Evolutionary conservation across 148 eudicot genomes (phyloP).

Genomic region (Persicaria maculosa): DNA sequence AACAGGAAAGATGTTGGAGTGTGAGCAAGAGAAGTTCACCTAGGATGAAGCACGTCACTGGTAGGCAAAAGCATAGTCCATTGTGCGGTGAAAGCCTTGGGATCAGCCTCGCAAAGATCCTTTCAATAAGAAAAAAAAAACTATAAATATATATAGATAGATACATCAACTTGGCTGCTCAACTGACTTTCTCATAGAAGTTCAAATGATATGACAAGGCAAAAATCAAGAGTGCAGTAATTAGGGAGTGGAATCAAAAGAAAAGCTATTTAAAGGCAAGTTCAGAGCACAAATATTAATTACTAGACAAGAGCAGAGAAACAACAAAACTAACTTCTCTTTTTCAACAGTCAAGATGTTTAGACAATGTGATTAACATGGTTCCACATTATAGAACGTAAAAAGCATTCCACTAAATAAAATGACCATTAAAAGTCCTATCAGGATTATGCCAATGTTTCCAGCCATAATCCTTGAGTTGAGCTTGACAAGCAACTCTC

Average conservation of each 20-base stretch:
- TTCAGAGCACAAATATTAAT: neutral
- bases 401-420: neutral
- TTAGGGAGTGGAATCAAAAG: neutral
- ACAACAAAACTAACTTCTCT: neutral
- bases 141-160: neutral
- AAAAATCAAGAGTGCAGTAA: neutral
- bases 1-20: neutral
- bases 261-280: neutral
- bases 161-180: neutral
- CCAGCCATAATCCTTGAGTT: neutral
- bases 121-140: slow-evolving; percentile 16
- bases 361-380: neutral
- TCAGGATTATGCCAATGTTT: neutral
- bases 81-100: slow-evolving; percentile 73
- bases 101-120: slow-evolving; percentile 98
- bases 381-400: neutral
- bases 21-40: slow-evolving; percentile 34
- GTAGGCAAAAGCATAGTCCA: slow-evolving; percentile 95
- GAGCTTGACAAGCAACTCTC: neutral
- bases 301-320: neutral
- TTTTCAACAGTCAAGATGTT: neutral
- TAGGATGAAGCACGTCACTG: slow-evolving; percentile 77
- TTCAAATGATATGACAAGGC: neutral
- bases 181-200: neutral
- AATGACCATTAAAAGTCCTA: neutral